Evolutionary conservation across 352 stramenopile species (phyloP).

Genomic region (Phytophthora ramorum): DNA sequence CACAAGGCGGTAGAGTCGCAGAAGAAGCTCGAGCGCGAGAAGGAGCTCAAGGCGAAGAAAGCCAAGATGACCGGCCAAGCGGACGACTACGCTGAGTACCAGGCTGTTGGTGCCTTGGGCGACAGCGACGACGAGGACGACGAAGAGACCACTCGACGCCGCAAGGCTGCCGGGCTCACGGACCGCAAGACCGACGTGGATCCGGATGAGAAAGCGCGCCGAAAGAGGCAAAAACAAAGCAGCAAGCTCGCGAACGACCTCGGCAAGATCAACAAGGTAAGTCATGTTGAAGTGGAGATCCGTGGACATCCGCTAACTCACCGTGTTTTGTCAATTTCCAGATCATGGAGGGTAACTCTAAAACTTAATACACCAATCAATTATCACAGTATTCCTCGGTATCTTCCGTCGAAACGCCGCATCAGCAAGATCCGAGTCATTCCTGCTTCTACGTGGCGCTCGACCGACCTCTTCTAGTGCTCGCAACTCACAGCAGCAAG

Average conservation of each 20-base stretch:
- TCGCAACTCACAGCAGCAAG: background rate
- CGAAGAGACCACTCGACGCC: conserved; percentile 37
- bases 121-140: conserved; percentile 78
- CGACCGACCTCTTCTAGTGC: background rate
- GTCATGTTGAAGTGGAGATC: conserved; percentile 16
- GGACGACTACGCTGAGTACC: conserved; percentile 74
- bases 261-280: conserved; percentile 79
- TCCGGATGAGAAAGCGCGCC: conserved; percentile 40
- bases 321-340: conserved; percentile 12
- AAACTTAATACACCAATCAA: conserved; percentile 7
- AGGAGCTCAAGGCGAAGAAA: conserved; percentile 46
- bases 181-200: conserved; percentile 33
- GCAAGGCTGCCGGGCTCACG: conserved; percentile 39
- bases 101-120: conserved; percentile 38
- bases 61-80: conserved; percentile 41
- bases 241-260: conserved; percentile 76
- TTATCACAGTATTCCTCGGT: background rate
- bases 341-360: conserved; percentile 44
- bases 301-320: background rate
- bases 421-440: conserved; percentile 25
- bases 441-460: conserved; percentile 12
- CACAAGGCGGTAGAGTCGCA: conserved; percentile 63
- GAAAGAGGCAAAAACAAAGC: conserved; percentile 72
- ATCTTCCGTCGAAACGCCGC: conserved; percentile 34
- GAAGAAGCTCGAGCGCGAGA: conserved; percentile 46